Percentiles rank a stretch among this genome's conserved stretches.
Conservation (phyloP, 2,329 filamentous ascomycete species). For the Fusarium solani-melongenae region DNA sequence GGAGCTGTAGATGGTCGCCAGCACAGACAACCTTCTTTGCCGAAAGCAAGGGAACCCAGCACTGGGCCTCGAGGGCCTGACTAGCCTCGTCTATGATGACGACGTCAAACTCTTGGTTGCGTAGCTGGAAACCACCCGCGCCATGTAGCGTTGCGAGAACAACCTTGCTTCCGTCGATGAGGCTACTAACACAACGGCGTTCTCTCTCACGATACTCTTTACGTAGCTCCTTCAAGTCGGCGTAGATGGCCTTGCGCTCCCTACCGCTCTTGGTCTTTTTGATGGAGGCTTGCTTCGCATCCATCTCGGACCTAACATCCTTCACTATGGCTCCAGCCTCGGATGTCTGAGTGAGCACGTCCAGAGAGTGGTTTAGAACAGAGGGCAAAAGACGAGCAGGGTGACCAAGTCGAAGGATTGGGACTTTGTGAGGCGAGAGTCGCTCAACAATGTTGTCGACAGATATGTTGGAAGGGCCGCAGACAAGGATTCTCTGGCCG, state of each 20-base stretch:
- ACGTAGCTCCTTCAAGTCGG: slow-evolving; percentile 83
- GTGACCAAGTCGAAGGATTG: slow-evolving; percentile 90
- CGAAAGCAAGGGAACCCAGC: slow-evolving; percentile 89
- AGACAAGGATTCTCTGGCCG: slow-evolving; percentile 84
- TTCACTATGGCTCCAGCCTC: slow-evolving; percentile 90
- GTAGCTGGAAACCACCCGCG: slow-evolving; percentile 85
- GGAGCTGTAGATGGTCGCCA: slow-evolving; percentile 93
- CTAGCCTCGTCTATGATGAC: slow-evolving; percentile 97
- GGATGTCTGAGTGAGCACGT: slow-evolving; percentile 89
- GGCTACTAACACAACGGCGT: slow-evolving; percentile 78
- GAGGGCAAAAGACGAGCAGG: slow-evolving; percentile 90
- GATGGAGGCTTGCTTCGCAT: slow-evolving; percentile 88
- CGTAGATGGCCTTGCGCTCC: slow-evolving; percentile 85
- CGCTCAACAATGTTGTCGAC: slow-evolving; percentile 99
- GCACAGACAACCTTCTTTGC: slow-evolving; percentile 89
- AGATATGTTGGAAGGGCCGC: slow-evolving; percentile 94
- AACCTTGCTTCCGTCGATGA: slow-evolving; percentile 83
- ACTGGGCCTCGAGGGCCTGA: slow-evolving; percentile 95
- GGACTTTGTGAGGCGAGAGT: slow-evolving; percentile 83
- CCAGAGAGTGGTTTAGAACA: slow-evolving; percentile 88
- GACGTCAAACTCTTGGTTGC: slow-evolving; percentile 85
- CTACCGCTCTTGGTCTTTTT: slow-evolving; percentile 85
- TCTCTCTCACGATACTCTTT: slow-evolving; percentile 92
- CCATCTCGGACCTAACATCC: slow-evolving; percentile 92
- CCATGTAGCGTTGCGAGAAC: slow-evolving; percentile 94